Evolutionary conservation across 1,284 basidiomycete species (phyloP), one percentile per base, ranked within the genome.

Genomic region (Psilocybe mexicana): DNA sequence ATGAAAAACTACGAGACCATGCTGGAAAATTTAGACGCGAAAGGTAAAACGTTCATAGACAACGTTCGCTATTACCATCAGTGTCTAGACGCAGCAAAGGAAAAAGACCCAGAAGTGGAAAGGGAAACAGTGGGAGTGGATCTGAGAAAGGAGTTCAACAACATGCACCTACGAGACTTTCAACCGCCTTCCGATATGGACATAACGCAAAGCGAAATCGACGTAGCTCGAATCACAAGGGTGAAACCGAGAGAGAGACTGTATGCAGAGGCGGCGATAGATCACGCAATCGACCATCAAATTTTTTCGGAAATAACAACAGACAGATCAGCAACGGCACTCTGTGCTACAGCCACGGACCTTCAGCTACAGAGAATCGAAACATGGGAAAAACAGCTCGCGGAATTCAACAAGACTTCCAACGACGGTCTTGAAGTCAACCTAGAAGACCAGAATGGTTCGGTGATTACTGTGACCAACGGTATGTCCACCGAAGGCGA

Each of bases 11-110:
- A 0, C 7, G 7, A 3, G 47, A 28, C 1, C 46, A 64, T 2
- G 40, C 36, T 12, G 60, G 63, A 6, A 55, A 66, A 26, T 64
- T 55, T 24, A 30, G 30, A 2, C 60, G 63, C 49, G 8, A 54
- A 8, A 55, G 62, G 4, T 52, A 67, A 2, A 58, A 47, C 30
- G 5, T 33, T 33, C 8, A 40, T 40, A 6, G 10, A 38, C 0
- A 67, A 70, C 7, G 71, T 76, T 6, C 74, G 78, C 43, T 77
- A 76, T 55, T 75, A 67, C 38, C 65, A 78, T 52, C 63, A 71
- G 18, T 74, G 72, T 46, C 7, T 44, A 3, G 51, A 57, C 14
- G 35, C 49, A 12, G 54, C 50, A 25, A 43, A 53, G 33, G 40
- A 18, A 25, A 28, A 46, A 45, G 12, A 40, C 12, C n/a, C 26